phyloP scores from a whole-genome alignment of 148 eudicot genomes.

The Salicornia ramosissima region DNA sequence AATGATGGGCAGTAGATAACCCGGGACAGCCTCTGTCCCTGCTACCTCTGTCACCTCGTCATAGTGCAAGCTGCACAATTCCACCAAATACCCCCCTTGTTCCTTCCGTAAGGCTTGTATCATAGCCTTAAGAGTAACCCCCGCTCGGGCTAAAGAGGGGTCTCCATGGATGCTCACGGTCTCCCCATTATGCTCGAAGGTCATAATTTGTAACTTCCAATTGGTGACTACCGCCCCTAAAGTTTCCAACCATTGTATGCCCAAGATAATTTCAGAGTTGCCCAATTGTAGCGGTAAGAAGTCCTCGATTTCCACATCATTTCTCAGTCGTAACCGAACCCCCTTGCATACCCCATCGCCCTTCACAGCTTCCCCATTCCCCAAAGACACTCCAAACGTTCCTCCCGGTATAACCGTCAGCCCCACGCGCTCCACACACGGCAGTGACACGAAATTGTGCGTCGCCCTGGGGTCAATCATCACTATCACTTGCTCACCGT shows the following conservation, averaged over 20 bases:
- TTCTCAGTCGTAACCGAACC: no score
- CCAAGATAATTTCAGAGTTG: background rate
- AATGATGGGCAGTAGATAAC: background rate
- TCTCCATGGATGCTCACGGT: background rate
- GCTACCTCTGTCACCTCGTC: background rate
- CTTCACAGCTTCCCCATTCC: background rate
- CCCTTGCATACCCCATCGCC: background rate
- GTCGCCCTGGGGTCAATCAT: background rate
- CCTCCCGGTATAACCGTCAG: background rate
- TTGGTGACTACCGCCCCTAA: background rate
- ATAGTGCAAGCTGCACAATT: background rate
- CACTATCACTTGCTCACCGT: background rate
- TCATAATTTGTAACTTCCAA: background rate
- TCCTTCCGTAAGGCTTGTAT: background rate
- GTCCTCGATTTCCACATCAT: background rate
- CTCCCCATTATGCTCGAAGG: background rate
- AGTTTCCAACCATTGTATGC: background rate
- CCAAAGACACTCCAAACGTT: background rate
- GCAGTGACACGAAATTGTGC: background rate
- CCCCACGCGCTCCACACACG: background rate
- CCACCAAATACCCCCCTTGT: background rate
- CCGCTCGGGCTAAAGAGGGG: background rate
- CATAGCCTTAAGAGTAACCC: background rate
- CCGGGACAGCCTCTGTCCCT: background rate
- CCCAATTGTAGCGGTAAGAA: background rate